phyloP scores from a whole-genome alignment of 306 rosid species.

The Trifolium fragiferum region DNA sequence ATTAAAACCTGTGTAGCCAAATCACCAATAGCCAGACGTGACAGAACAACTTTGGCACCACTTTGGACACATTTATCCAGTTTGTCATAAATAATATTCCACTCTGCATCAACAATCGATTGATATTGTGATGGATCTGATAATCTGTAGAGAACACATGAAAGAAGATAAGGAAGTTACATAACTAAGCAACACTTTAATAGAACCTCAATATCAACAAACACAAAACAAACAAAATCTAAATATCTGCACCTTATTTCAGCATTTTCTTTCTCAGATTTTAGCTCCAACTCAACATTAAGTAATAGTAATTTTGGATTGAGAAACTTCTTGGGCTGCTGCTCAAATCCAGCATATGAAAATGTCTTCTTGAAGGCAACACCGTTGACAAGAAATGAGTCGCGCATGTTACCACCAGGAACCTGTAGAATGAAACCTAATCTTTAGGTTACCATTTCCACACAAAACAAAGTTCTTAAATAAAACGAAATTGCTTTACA shows the following conservation, averaged over 20 bases:
- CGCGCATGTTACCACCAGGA: conserved; percentile 97
- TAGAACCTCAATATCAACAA: neutral
- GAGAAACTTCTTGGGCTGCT: conserved; percentile 93
- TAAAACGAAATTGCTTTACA: conserved; percentile 18
- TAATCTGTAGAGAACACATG: conserved; percentile 59
- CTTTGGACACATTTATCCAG: conserved; percentile 91
- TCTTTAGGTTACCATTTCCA: conserved; percentile 18
- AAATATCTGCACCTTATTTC: conserved; percentile 76
- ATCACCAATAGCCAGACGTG: conserved; percentile 97
- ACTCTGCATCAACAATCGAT: conserved; percentile 98
- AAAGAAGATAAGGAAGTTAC: conserved; percentile 14
- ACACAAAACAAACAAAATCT: conserved; percentile 15
- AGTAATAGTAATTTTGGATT: conserved; percentile 80
- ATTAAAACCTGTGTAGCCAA: conserved; percentile 87
- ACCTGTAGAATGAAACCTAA: conserved; percentile 64
- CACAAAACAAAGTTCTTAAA: neutral
- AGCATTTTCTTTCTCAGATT: conserved; percentile 99
- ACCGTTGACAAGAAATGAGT: conserved; percentile 92
- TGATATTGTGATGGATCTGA: conserved; percentile 97
- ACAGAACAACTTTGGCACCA: conserved; percentile 97
- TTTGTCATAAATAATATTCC: conserved; percentile 98
- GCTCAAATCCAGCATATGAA: conserved; percentile 99
- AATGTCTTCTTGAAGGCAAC: conserved; percentile 99
- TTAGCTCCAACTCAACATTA: conserved; percentile 91
- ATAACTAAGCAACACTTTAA: conserved; percentile 20